Conservation (phyloP, 306 rosid species). For the Castanea crenata region DNA sequence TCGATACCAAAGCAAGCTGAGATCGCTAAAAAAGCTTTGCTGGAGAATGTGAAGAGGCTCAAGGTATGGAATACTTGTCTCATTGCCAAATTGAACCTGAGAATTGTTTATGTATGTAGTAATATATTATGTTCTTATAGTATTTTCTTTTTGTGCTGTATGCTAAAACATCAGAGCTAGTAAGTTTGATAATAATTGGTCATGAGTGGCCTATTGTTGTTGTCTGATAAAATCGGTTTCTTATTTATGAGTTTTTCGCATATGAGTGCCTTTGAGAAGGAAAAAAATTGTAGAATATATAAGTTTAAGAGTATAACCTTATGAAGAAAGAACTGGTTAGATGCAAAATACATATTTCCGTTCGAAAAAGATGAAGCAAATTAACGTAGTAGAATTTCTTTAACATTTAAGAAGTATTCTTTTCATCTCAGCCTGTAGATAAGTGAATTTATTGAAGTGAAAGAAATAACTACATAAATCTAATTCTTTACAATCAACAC, state of each 20-base stretch:
- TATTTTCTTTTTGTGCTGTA: not conserved
- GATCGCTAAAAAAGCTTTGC: conserved; percentile 58
- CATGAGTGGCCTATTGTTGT: too few species aligned
- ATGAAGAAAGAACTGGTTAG: not conserved
- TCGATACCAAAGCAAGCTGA: conserved; percentile 74
- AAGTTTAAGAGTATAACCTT: not conserved
- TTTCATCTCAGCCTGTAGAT: not conserved
- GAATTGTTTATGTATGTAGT: not conserved
- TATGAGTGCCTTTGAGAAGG: not conserved
- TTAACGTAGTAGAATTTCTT: too few species aligned
- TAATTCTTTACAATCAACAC: not conserved
- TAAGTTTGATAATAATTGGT: not conserved
- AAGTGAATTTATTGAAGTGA: not conserved
- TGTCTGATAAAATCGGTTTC: not conserved
- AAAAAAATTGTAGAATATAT: not conserved
- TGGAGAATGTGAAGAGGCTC: conserved; percentile 65
- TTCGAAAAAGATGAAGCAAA: too few species aligned
- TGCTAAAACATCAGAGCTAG: not conserved
- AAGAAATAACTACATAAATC: not conserved
- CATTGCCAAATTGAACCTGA: not conserved
- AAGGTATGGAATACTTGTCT: conserved; percentile 48
- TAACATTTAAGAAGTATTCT: too few species aligned
- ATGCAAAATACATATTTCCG: too few species aligned
- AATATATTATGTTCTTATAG: too few species aligned
- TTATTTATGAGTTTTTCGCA: not conserved